Conservation (phyloP, 306 rosid species). For the Prunus salicina region DNA sequence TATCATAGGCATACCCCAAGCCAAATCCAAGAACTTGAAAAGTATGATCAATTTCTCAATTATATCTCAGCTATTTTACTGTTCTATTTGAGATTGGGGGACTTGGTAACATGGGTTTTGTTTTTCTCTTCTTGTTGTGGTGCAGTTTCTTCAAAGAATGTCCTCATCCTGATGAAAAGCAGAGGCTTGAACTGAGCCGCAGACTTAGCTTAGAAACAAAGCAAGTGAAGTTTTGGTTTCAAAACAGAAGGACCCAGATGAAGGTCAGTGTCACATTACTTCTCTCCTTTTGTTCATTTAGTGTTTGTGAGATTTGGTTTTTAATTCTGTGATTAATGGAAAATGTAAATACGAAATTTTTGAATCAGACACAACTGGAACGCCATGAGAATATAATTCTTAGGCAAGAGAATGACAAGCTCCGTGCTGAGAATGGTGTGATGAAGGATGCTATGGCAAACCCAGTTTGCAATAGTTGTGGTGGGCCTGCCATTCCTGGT, state of each 20-base stretch:
- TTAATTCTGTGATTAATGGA: slow-evolving; percentile 3
- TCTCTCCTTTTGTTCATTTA: background rate
- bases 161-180: slow-evolving; percentile 97
- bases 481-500: slow-evolving; percentile 83
- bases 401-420: slow-evolving; percentile 81
- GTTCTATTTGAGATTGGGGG: slow-evolving; percentile 8
- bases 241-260: slow-evolving; percentile 88
- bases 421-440: slow-evolving; percentile 67
- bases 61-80: background rate
- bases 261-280: slow-evolving; percentile 48
- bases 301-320: slow-evolving; percentile 6
- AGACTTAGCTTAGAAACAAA: slow-evolving; percentile 66
- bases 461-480: slow-evolving; percentile 70
- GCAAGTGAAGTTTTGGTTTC: slow-evolving; percentile 98
- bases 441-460: slow-evolving; percentile 68
- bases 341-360: slow-evolving; percentile 5
- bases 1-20: slow-evolving; percentile 85
- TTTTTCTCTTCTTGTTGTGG: slow-evolving; percentile 16
- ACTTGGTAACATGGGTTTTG: background rate
- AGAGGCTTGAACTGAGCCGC: slow-evolving; percentile 69
- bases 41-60: slow-evolving; percentile 35
- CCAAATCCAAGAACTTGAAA: slow-evolving; percentile 85
- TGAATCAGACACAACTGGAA: slow-evolving; percentile 74
- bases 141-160: slow-evolving; percentile 81
- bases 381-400: slow-evolving; percentile 88